These are phyloP conservation scores for Neofusicoccum parvum DNA, from an alignment of 2,329 filamentous ascomycete species.

Conservation along the genomic window DNA sequence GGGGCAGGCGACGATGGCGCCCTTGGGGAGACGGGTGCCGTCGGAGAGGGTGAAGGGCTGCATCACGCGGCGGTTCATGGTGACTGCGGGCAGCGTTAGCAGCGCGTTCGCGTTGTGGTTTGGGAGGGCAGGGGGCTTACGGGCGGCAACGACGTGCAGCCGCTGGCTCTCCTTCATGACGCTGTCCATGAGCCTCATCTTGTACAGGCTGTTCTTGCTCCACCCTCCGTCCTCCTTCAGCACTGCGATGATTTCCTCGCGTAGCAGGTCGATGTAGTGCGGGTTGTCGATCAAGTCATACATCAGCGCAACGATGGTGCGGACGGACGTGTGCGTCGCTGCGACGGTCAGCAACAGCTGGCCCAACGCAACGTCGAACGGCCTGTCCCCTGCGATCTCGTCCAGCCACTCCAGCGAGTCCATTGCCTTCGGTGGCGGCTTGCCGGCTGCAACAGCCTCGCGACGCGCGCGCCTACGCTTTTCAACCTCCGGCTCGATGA, in stretches of 20 bases:
- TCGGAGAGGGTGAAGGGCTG: constrained; percentile 6
- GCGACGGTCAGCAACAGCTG: constrained; percentile 25
- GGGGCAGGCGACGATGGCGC: constrained; percentile 2
- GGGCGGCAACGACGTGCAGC: constrained; percentile 1
- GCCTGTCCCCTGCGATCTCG: constrained; percentile 25
- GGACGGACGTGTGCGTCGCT: constrained; percentile 30
- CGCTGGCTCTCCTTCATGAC: constrained; percentile 38
- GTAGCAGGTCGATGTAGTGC: constrained; percentile 30
- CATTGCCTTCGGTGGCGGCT: constrained; percentile 27
- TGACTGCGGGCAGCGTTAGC: background rate
- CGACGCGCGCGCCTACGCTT: constrained; percentile 26
- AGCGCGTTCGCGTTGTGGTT: no score
- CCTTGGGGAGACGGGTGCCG: background rate
- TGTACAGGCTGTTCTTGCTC: constrained; percentile 32
- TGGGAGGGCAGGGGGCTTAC: background rate
- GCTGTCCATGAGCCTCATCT: constrained; percentile 37
- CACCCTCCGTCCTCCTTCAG: constrained; percentile 30
- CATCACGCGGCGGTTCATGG: background rate
- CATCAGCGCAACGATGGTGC: constrained; percentile 28
- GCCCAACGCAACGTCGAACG: constrained; percentile 19
- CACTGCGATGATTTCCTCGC: constrained; percentile 30
- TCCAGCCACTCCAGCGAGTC: constrained; percentile 31
- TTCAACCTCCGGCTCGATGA: constrained; percentile 39
- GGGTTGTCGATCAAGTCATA: constrained; percentile 29
- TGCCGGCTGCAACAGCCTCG: constrained; percentile 24